Evolutionary conservation across 805 yeast species (phyloP).

Genomic region (Scheffersomyces amazonensis): DNA sequence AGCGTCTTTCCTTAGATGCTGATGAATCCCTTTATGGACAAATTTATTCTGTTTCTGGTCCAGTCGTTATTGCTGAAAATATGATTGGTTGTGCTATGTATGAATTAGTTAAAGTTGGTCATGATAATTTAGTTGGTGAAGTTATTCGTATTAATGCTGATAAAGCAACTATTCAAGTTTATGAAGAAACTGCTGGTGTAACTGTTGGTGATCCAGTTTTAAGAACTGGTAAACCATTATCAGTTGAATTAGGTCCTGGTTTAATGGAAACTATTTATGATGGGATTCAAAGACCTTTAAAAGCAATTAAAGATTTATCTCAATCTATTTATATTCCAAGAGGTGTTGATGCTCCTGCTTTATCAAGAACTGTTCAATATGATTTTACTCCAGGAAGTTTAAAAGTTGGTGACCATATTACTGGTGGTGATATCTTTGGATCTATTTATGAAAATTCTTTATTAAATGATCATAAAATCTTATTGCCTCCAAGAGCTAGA

Average conservation of each 20-base stretch:
- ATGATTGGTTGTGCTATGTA: slow-evolving; percentile 99
- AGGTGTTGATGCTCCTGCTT: slow-evolving; percentile 97
- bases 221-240: slow-evolving; percentile 98
- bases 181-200: slow-evolving; percentile 99
- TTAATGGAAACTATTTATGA: slow-evolving; percentile 98
- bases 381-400: slow-evolving; percentile 79
- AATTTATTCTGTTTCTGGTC: slow-evolving; percentile 95
- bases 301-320: slow-evolving; percentile 82
- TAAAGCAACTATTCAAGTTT: slow-evolving; percentile 97
- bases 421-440: slow-evolving; percentile 98
- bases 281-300: slow-evolving; percentile 98
- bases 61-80: slow-evolving; percentile 95
- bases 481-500: slow-evolving; percentile 97
- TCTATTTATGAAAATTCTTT: slow-evolving; percentile 91
- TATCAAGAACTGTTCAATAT: slow-evolving; percentile 75
- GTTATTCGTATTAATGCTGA: slow-evolving; percentile 96
- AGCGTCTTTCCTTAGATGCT: slow-evolving; percentile 75
- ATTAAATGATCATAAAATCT: slow-evolving; percentile 86
- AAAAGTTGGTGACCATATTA: slow-evolving; percentile 93
- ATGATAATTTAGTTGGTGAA: slow-evolving; percentile 95
- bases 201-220: slow-evolving; percentile 98
- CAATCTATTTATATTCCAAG: slow-evolving; percentile 97
- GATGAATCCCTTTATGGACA: slow-evolving; percentile 81
- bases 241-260: slow-evolving; percentile 99
- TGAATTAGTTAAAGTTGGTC: slow-evolving; percentile 97